Base-by-base conservation (phyloP, 805 yeast species). In the Kodamaea laetipori region DNA sequence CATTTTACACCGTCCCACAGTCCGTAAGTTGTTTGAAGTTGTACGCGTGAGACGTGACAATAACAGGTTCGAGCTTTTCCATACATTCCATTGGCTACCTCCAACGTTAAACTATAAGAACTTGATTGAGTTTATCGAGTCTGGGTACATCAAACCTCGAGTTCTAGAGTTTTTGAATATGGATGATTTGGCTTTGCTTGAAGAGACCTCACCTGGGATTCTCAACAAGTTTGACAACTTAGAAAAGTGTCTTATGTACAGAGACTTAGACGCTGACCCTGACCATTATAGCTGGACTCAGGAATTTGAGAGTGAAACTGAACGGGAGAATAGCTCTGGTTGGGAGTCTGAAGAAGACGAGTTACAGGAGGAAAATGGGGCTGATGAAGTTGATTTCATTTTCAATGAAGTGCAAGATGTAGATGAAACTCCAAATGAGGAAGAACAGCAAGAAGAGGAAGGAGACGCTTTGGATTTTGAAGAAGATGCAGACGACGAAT, bases 101-200 rank as follows among this genome's bases (percentile, higher is more conserved):
- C 38, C 25, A 13, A n/a, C 3, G 16, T 13, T 35, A 16, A 7
- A 35, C 27, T 35, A 35, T 19, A 19, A 21, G 28, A 35, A 35
- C 27, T 21, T 35, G 15, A 17, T 35, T n/a, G 16, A n/a, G 25
- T 35, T 35, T 15, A n/a, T 35, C n/a, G 27, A 24, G 18, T 9
- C 38, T 6, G 38, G 38, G 3, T 35, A 35, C 28, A 21, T 35
- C 27, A 19, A 35, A 13, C 38, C 38, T 10, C 15, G n/a, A 23
- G 27, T 21, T 8, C 19, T 35, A 18, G 38, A 35, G 17, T 23
- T 35, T 17, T 30, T 30, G 34, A n/a, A 30, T 11, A 13, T 30
- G 19, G 34, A 30, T 30, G 34, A 30, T 15, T 17, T 30, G 9
- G 11, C 19, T 4, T 15, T 30, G n/a, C 2, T 30, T 3, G 34